phyloP scores from a whole-genome alignment of 441 rosid genomes.

The Populus tomentosa region DNA sequence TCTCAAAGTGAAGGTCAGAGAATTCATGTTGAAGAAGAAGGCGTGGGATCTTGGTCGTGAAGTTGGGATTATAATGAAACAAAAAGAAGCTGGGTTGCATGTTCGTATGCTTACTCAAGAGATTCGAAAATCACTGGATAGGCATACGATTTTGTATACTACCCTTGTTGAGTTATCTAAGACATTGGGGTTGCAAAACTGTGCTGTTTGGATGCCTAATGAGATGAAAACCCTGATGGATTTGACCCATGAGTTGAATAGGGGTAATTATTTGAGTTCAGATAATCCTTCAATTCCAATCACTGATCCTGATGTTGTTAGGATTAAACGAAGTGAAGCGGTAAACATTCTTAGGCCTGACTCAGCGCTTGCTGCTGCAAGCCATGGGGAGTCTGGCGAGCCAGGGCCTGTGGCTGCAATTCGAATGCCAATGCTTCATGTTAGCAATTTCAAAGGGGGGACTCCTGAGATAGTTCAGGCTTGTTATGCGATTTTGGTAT shows the following conservation, averaged over 20 bases:
- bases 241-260: slow-evolving; percentile 63
- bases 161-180: slow-evolving; percentile 91
- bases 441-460: slow-evolving; percentile 81
- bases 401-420: slow-evolving; percentile 84
- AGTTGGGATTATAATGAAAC: slow-evolving; percentile 84
- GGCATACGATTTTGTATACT: slow-evolving; percentile 76
- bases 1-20: slow-evolving; percentile 90
- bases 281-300: slow-evolving; percentile 46
- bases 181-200: slow-evolving; percentile 77
- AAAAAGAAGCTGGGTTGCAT: slow-evolving; percentile 77
- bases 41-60: slow-evolving; percentile 86
- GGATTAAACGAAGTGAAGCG: slow-evolving; percentile 53
- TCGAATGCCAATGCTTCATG: slow-evolving; percentile 94
- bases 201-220: slow-evolving; percentile 97
- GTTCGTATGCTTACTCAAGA: slow-evolving; percentile 98
- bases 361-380: slow-evolving; percentile 61
- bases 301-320: slow-evolving; percentile 64
- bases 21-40: slow-evolving; percentile 87
- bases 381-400: slow-evolving; percentile 47
- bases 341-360: slow-evolving; percentile 57
- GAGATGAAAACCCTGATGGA: slow-evolving; percentile 58
- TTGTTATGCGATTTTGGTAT: slow-evolving; percentile 75
- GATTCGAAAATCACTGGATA: slow-evolving; percentile 87
- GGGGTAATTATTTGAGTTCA: slow-evolving; percentile 33
- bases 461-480: slow-evolving; percentile 72